Conservation (phyloP, 441 rosid genomes). For the Adansonia rubrostipa region DNA sequence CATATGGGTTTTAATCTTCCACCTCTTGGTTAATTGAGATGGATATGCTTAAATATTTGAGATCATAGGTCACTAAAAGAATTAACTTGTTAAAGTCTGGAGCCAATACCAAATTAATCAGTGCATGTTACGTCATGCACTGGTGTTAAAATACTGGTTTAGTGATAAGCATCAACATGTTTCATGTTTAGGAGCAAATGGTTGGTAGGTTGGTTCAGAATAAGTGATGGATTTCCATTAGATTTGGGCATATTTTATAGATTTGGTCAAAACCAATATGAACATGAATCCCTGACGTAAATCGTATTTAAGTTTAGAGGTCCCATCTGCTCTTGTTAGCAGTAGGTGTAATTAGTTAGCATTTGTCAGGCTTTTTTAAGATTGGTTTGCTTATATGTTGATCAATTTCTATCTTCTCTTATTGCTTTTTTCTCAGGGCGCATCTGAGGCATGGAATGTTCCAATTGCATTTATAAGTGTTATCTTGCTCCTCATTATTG, state of each 20-base stretch:
- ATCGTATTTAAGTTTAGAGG: neutral
- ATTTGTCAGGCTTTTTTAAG: too few species aligned
- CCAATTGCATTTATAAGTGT: slow-evolving; percentile 8
- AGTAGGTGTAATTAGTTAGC: too few species aligned
- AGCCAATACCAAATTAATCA: too few species aligned
- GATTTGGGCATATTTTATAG: neutral
- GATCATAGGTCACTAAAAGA: too few species aligned
- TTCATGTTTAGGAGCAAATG: neutral
- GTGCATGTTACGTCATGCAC: too few species aligned
- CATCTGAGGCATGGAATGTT: neutral
- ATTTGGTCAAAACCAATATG: neutral
- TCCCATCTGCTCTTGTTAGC: too few species aligned
- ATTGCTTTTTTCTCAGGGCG: neutral
- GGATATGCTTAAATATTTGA: too few species aligned
- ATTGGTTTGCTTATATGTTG: too few species aligned
- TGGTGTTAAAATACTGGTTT: too few species aligned
- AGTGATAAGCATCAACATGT: neutral
- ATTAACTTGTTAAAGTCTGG: too few species aligned
- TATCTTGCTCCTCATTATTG: slow-evolving; percentile 9
- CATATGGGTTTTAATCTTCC: neutral
- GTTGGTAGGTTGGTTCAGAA: slow-evolving; percentile 8
- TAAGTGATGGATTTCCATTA: neutral
- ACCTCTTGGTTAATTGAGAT: too few species aligned
- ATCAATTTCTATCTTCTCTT: too few species aligned
- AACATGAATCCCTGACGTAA: neutral